Evolutionary conservation across 2,329 filamentous ascomycete species (phyloP).

Genomic region (Epichloe bromicola): DNA sequence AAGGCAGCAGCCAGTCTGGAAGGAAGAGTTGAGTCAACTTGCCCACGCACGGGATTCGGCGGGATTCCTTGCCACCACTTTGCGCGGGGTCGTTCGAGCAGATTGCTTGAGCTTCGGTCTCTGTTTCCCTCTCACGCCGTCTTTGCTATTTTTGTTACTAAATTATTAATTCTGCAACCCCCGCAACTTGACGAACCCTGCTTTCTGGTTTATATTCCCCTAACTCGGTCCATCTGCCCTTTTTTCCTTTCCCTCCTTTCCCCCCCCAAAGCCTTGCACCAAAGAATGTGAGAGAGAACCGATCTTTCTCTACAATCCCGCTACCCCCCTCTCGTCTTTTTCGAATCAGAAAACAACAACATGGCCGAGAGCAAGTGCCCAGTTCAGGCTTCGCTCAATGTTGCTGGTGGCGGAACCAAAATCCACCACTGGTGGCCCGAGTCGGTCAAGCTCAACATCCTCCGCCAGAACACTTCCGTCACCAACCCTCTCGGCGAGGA

Average conservation of each 20-base stretch:
- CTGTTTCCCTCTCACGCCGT: neutral
- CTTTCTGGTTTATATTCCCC: neutral
- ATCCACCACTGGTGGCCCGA: conserved; percentile 68
- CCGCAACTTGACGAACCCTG: neutral
- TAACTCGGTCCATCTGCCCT: neutral
- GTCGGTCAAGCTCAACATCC: conserved; percentile 52
- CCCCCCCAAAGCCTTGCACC: neutral
- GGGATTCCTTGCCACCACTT: neutral
- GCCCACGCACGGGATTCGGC: neutral
- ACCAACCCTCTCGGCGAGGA: conserved; percentile 52
- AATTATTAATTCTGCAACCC: neutral
- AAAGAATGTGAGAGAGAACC: neutral
- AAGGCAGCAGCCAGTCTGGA: neutral
- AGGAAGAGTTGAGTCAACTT: neutral
- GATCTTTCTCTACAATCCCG: neutral
- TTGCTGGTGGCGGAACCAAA: conserved; percentile 49
- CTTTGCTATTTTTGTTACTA: neutral
- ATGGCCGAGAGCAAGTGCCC: conserved; percentile 22
- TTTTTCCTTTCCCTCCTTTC: neutral
- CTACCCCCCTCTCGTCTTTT: neutral
- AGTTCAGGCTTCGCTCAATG: conserved; percentile 20
- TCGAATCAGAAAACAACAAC: neutral
- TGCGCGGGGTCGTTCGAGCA: neutral
- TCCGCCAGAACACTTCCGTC: conserved; percentile 54
- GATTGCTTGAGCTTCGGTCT: neutral